These are phyloP conservation scores for Kalmusia sp. DNA, from an alignment of 2,329 filamentous ascomycete genomes.

Conservation along the genomic window DNA sequence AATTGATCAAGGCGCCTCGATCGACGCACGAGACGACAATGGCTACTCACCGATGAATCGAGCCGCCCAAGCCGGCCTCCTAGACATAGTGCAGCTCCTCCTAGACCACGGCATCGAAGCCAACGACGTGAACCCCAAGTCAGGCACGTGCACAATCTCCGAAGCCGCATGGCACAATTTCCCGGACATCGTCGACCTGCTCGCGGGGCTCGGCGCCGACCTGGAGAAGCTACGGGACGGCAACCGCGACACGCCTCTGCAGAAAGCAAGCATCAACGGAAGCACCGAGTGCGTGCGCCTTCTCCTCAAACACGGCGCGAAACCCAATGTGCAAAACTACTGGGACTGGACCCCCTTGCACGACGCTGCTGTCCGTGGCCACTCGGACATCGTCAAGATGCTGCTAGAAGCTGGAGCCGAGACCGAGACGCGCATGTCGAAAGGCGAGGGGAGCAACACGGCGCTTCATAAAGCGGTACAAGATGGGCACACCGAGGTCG, in stretches of 20 bases:
- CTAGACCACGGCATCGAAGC: not conserved
- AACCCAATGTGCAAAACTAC: not conserved
- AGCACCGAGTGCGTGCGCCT: not conserved
- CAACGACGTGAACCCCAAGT: not conserved
- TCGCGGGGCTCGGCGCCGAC: not conserved
- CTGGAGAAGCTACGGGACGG: not conserved
- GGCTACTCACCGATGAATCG: not conserved
- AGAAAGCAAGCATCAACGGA: slow-evolving; percentile 1
- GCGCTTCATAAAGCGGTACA: not conserved
- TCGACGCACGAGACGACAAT: not conserved
- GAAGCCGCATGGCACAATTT: not conserved
- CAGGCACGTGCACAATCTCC: not conserved
- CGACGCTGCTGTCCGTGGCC: not conserved
- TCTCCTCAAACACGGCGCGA: not conserved
- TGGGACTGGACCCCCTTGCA: not conserved
- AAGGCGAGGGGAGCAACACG: not conserved
- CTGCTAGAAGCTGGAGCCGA: not conserved
- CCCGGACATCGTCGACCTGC: not conserved
- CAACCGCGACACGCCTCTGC: not conserved
- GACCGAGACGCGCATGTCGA: not conserved
- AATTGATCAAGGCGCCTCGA: not conserved
- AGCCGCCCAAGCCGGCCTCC: not conserved
- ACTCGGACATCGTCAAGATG: not conserved
- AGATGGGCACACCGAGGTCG: not conserved
- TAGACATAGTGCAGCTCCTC: not conserved